Base-by-base conservation (phyloP, 768 basidiomycete genomes). In the Tricholoma furcatifolium region DNA sequence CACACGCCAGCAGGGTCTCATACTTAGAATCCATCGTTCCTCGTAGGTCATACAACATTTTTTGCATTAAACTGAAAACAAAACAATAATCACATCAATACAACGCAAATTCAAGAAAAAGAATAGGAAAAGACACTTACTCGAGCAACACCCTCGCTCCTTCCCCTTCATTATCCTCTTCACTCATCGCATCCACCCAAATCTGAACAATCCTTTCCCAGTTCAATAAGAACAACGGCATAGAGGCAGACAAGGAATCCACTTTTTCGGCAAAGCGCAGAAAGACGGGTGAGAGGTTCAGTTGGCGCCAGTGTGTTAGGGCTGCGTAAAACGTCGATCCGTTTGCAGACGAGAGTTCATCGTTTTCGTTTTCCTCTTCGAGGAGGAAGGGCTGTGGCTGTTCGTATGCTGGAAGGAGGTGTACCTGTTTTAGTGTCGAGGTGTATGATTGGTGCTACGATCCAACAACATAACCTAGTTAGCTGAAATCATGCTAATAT, bases 181-280 rank as follows among this genome's bases (percentile, higher is more conserved):
- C 27, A 27, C 27, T 7, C 27, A 27, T 27, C 27, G 4, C 27
- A 27, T 27, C 27, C 30, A 89, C 63, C 91, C 91, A 93, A 3
- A 84, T 58, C 1, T 77, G 71, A 18, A 86, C 71, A 2, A 95
- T 76, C 12, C 87, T 82, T 57, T 74, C 71, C 83, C 87, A 89
- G 66, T 93, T 85, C 60, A 91, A 88, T 7, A 95, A 73, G 12
- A 95, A 78, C 24, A 93, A 71, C 1, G 91, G 86, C 80, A 94
- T 82, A 4, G 88, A 91, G 2, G 82, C 77, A 5, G 87, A 83
- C 35, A 91, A 71, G 0, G 76, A 66, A 38, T 84, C 78, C 0
- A 77, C 82, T 55, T 78, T 77, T 52, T 78, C 74, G 2, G 85
- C 83, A 62, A 92, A 93, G 24, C 74, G 69, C 49, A 92, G 67